These are phyloP conservation scores for Neoboletus magnificus DNA, from an alignment of 768 basidiomycete species.

Conservation along the genomic window DNA sequence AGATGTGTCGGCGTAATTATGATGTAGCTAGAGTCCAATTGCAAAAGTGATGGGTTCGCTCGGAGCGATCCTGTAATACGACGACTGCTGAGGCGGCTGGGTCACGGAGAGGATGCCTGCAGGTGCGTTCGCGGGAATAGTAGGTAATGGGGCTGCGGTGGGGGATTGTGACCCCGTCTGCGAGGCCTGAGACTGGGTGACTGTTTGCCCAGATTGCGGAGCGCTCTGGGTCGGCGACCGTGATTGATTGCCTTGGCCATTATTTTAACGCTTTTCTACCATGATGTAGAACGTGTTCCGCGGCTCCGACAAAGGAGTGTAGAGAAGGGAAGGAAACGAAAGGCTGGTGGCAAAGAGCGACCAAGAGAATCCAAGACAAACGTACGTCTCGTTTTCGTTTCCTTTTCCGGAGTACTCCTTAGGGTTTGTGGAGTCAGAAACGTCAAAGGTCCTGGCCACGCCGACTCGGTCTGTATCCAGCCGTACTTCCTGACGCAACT, in stretches of 20 bases:
- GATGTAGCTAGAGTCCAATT: constrained; percentile 84
- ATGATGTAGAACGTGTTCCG: background rate
- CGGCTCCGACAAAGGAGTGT: background rate
- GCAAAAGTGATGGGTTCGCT: constrained; percentile 78
- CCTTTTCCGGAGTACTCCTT: background rate
- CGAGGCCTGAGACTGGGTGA: background rate
- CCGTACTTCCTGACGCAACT: background rate
- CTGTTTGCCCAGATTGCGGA: background rate
- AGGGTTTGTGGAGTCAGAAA: too few relatives aligned
- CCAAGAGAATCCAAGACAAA: background rate
- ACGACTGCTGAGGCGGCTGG: constrained; percentile 76
- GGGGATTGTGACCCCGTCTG: constrained; percentile 6
- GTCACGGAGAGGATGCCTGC: constrained; percentile 72
- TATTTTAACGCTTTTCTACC: constrained; percentile 7
- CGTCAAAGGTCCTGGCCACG: too few relatives aligned
- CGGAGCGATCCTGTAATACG: constrained; percentile 85
- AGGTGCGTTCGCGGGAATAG: constrained; percentile 50
- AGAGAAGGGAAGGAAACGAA: background rate
- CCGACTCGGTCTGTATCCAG: background rate
- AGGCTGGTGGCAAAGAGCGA: background rate
- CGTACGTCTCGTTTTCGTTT: too few relatives aligned
- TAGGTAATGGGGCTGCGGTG: constrained; percentile 7
- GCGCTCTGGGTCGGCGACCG: background rate
- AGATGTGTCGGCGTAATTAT: constrained; percentile 58
- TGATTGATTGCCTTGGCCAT: background rate